These are phyloP conservation scores for Talaromyces thailandensis DNA, from an alignment of 495 filamentous ascomycete species.

Conservation along the genomic window DNA sequence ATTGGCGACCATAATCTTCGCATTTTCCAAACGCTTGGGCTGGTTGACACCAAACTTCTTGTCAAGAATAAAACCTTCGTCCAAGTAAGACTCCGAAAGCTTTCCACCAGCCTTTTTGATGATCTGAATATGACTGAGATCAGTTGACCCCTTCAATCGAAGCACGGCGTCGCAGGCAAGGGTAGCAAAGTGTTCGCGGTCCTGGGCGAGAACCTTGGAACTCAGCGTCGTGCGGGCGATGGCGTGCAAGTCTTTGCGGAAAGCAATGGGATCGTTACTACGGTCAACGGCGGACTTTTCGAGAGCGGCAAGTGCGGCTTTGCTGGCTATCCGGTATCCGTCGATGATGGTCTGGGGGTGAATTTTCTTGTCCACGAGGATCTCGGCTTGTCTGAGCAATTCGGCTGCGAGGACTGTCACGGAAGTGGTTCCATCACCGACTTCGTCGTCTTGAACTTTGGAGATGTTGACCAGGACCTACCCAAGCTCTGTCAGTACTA, in stretches of 20 bases:
- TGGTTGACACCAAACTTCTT: slow-evolving; percentile 99
- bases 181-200: slow-evolving; percentile 82
- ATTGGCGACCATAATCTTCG: slow-evolving; percentile 95
- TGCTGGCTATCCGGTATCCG: slow-evolving; percentile 92
- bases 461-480: slow-evolving; percentile 83
- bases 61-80: slow-evolving; percentile 96
- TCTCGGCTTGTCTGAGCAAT: slow-evolving; percentile 91
- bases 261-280: slow-evolving; percentile 68
- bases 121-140: slow-evolving; percentile 95
- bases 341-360: slow-evolving; percentile 99
- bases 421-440: slow-evolving; percentile 89
- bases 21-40: slow-evolving; percentile 92
- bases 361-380: slow-evolving; percentile 93
- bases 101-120: slow-evolving; percentile 99
- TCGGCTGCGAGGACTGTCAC: slow-evolving; percentile 93
- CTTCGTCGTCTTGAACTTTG: slow-evolving; percentile 98
- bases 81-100: slow-evolving; percentile 91
- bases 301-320: slow-evolving; percentile 75
- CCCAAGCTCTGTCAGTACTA: not conserved
- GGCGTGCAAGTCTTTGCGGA: slow-evolving; percentile 79
- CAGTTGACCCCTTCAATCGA: slow-evolving; percentile 81
- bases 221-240: slow-evolving; percentile 96
- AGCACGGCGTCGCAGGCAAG: slow-evolving; percentile 91
- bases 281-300: slow-evolving; percentile 81
- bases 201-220: slow-evolving; percentile 94